These are phyloP conservation scores for Ophidiomyces ophidiicola DNA, from an alignment of 2,329 filamentous ascomycete genomes.

Conservation along the genomic window DNA sequence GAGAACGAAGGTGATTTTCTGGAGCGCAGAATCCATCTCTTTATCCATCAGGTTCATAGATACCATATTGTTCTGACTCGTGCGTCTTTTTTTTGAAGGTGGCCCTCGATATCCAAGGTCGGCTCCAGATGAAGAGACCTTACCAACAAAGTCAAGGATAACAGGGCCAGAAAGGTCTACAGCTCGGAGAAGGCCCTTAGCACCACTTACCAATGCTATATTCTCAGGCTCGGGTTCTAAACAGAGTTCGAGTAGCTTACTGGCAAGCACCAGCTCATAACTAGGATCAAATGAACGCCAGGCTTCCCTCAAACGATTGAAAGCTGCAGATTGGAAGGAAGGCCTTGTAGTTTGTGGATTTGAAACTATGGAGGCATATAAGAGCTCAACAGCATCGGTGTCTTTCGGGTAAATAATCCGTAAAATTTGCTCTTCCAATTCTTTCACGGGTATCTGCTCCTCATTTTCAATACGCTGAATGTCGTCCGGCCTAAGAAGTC, in stretches of 20 bases:
- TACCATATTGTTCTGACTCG: conserved; percentile 58
- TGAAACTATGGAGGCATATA: conserved; percentile 41
- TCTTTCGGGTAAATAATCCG: conserved; percentile 45
- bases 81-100: conserved; percentile 65
- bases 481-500: conserved; percentile 41
- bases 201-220: conserved; percentile 22
- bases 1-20: conserved; percentile 71
- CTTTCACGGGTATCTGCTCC: conserved; percentile 38
- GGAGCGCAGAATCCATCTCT: conserved; percentile 55
- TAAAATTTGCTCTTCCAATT: conserved; percentile 44
- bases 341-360: conserved; percentile 34
- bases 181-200: conserved; percentile 56
- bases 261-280: conserved; percentile 26
- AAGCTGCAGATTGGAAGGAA: conserved; percentile 52
- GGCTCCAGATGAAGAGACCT: conserved; percentile 55
- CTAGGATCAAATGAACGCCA: conserved; percentile 46
- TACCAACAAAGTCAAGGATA: conserved; percentile 59
- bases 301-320: conserved; percentile 55
- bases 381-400: conserved; percentile 43
- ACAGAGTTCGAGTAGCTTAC: conserved; percentile 33
- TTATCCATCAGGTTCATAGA: conserved; percentile 51
- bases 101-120: conserved; percentile 60
- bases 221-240: conserved; percentile 22
- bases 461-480: conserved; percentile 39
- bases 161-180: conserved; percentile 63